Evolutionary conservation across 129 eudicot species (phyloP), one percentile per base, ranked within the genome.

Genomic region (Scalesia atractyloides): DNA sequence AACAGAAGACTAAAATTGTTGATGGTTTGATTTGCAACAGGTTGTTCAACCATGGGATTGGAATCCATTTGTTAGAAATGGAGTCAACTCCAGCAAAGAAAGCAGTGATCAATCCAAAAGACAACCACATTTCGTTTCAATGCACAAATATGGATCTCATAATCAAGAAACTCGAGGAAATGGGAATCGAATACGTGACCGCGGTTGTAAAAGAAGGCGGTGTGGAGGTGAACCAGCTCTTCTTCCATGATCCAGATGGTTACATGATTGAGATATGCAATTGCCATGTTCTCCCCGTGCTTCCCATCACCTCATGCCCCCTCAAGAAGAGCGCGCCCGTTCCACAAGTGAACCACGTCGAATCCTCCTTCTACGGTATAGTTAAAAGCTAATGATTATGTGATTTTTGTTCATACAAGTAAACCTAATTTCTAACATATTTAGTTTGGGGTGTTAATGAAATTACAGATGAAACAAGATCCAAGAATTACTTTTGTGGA

Each of bases 241-340:
- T 90, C 76, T 90, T 90, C 64, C 96, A 90, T 5, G 93, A 90
- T 11, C 96, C 96, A 0, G 93, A 90, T 66, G 96, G 93, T 30
- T 76, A 84, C 79, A 90, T 90, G 96, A 90, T 90, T 15, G 96
- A 90, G 56, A 90, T 90, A 2, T 90, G 96, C 90, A 90, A 90
- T 57, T 90, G 96, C 73, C 93, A 90, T 20, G 88, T 86, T 59
- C 81, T 90, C 2, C 96, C 96, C 1, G 67, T 90, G 11, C 82
- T 90, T 44, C 96, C 96, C 0, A 70, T 90, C 26, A 18, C 89
- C 4, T 30, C 96, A 2, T 84, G 87, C 77, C 85, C 96, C 34
- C 43, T 83, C 58, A 85, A 79, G 16, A 88, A 83, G 62, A 52
- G 49, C 12, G 59, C 82, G 0, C 15, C 44, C 0, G 5, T 26